Evolutionary conservation across 768 basidiomycete species (phyloP).

Genomic region (Termitomyces sp.): DNA sequence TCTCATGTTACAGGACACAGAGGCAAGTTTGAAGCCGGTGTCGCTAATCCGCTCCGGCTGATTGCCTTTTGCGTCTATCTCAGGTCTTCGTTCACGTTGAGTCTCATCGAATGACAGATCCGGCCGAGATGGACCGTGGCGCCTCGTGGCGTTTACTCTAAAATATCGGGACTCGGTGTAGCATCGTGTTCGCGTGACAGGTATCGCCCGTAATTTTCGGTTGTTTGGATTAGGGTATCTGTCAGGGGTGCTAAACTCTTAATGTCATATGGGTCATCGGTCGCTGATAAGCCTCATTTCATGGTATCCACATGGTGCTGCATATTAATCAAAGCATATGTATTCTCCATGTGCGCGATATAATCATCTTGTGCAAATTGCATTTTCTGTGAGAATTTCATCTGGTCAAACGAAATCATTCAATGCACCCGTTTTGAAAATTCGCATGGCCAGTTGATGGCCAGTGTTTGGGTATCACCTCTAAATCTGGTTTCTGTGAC

Average conservation of each 20-base stretch:
- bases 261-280: no score
- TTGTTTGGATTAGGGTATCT: background rate
- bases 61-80: background rate
- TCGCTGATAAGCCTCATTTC: background rate
- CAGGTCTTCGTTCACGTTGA: slow-evolving; percentile 21
- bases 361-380: no score
- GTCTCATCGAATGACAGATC: slow-evolving; percentile 11
- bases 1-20: background rate
- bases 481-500: background rate
- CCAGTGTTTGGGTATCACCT: background rate
- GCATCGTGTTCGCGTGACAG: background rate
- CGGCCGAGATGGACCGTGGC: background rate
- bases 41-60: no score
- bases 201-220: background rate
- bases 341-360: background rate
- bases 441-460: no score
- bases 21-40: background rate
- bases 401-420: background rate
- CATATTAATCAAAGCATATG: background rate
- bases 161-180: background rate
- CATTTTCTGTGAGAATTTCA: no score
- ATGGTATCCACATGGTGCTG: background rate
- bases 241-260: background rate
- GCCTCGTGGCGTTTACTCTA: background rate
- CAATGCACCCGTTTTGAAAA: background rate